Evolutionary conservation across 306 rosid species (phyloP).

Genomic region (Quercus parvula): DNA sequence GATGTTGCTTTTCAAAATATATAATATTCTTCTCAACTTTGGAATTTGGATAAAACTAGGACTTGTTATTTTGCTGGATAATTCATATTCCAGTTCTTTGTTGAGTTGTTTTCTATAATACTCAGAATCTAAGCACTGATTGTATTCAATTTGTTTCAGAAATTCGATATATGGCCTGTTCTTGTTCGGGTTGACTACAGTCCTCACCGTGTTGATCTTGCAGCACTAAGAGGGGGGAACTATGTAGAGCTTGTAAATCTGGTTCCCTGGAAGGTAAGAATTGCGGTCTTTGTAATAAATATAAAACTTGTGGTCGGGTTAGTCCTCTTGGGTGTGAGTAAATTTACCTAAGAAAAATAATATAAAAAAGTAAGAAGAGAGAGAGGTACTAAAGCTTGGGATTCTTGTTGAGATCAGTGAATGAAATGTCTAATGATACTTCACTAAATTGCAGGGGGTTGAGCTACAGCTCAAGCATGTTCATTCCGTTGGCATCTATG

Average conservation of each 20-base stretch:
- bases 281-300: constrained; percentile 1
- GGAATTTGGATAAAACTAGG: constrained; percentile 7
- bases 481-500: constrained; percentile 82
- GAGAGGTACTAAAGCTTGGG: not conserved
- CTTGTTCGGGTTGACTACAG: constrained; percentile 89
- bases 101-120: not conserved
- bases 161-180: constrained; percentile 76
- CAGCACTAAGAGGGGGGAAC: constrained; percentile 81
- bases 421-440: constrained; percentile 20
- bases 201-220: constrained; percentile 80
- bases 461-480: constrained; percentile 89
- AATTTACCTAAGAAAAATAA: not conserved
- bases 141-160: constrained; percentile 55
- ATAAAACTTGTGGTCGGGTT: not conserved
- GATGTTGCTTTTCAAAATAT: constrained; percentile 9
- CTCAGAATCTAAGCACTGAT: constrained; percentile 5
- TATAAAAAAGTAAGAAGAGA: not conserved
- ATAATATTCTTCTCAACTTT: constrained; percentile 2
- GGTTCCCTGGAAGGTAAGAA: constrained; percentile 88
- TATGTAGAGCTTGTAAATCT: constrained; percentile 93
- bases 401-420: constrained; percentile 6
- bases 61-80: constrained; percentile 6
- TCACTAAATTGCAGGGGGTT: constrained; percentile 64
- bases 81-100: not conserved
- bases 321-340: not conserved